These are phyloP conservation scores for Dictyostelium gargantuum DNA, from an alignment of 208 protist genomes.

Conservation along the genomic window DNA sequence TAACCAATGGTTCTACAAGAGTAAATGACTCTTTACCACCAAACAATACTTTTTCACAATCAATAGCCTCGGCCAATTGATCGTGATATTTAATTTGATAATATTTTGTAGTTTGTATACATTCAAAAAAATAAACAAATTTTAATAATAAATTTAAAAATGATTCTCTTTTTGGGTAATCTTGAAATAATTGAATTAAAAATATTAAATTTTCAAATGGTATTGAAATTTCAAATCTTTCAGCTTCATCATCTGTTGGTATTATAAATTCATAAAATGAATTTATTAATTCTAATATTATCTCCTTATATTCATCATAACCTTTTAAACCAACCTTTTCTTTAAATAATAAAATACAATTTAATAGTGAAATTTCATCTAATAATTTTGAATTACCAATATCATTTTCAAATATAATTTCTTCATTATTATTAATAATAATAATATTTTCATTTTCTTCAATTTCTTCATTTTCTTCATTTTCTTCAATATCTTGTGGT, in stretches of 20 bases:
- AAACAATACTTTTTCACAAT: neutral
- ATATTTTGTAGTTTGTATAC: neutral
- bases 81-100: neutral
- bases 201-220: neutral
- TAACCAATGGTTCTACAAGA: neutral
- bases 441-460: too few species aligned
- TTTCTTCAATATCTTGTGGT: too few species aligned
- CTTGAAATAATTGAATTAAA: neutral
- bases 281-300: neutral
- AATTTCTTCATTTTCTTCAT: too few species aligned
- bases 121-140: neutral
- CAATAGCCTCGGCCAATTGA: neutral
- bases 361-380: neutral
- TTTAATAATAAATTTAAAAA: neutral
- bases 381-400: neutral
- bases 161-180: neutral
- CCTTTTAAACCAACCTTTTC: neutral
- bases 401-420: neutral
- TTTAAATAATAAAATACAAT: neutral
- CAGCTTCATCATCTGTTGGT: neutral
- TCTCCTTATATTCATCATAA: neutral
- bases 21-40: neutral
- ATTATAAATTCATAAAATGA: neutral
- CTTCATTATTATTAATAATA: neutral
- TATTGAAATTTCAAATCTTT: neutral